Percentiles rank a stretch among this genome's conserved stretches.
Conservation (phyloP, 1,139 yeast species). For the Meyerozyma sp. region DNA sequence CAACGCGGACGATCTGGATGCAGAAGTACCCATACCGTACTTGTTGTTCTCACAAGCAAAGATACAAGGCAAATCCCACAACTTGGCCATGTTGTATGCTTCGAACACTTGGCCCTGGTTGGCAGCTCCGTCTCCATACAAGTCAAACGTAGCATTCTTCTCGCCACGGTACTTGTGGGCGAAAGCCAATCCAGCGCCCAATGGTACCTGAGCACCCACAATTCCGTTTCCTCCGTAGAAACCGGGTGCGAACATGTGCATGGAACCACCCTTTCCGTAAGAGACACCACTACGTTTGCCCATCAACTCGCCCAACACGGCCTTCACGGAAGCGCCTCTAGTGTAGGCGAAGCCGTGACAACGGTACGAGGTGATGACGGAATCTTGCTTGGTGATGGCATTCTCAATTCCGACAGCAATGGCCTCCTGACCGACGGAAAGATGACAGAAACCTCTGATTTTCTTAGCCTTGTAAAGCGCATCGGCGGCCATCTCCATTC, state of each 20-base stretch:
- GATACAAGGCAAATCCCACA: constrained; percentile 93
- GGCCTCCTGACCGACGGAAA: constrained; percentile 99
- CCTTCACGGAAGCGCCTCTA: constrained; percentile 91
- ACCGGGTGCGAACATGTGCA: constrained; percentile 96
- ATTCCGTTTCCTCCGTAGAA: constrained; percentile 99
- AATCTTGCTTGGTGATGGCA: constrained; percentile 79
- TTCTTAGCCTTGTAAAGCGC: constrained; percentile 97
- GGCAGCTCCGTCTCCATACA: constrained; percentile 99
- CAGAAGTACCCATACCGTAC: constrained; percentile 99
- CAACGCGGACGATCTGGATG: constrained; percentile 92
- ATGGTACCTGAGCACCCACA: constrained; percentile 98
- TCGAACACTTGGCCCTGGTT: constrained; percentile 99
- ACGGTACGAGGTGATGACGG: constrained; percentile 94
- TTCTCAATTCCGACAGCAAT: constrained; percentile 97
- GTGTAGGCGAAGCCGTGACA: constrained; percentile 97
- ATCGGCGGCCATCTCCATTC: constrained; percentile 99
- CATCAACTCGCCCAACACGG: constrained; percentile 91
- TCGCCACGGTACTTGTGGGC: constrained; percentile 92
- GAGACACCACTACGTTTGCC: constrained; percentile 95
- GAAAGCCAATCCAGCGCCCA: constrained; percentile 96
- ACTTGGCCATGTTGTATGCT: constrained; percentile 96
- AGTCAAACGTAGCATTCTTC: constrained; percentile 74
- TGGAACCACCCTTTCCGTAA: constrained; percentile 97
- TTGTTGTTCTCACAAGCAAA: constrained; percentile 98
- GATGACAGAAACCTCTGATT: constrained; percentile 97